Evolutionary conservation across 352 stramenopile genomes (phyloP).

Genomic region (Phytophthora idaei): DNA sequence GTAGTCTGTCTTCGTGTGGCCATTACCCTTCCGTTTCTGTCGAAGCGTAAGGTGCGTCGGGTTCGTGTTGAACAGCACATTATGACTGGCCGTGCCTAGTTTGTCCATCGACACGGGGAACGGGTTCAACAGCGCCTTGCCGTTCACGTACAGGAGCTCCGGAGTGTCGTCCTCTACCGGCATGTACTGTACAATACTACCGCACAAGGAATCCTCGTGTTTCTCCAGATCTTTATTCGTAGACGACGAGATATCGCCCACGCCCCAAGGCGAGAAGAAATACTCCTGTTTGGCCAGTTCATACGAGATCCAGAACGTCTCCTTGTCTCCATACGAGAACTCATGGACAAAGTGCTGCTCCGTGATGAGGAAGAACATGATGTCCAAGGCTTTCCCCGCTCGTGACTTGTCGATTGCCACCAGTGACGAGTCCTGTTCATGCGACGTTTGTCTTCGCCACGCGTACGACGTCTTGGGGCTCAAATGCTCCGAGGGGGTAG

Average conservation of each 20-base stretch:
- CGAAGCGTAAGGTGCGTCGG: constrained; percentile 56
- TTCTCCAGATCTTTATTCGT: constrained; percentile 39
- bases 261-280: constrained; percentile 51
- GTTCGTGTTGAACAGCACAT: constrained; percentile 52
- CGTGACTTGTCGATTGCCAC: constrained; percentile 55
- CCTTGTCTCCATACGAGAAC: constrained; percentile 50
- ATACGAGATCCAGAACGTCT: constrained; percentile 50
- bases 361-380: constrained; percentile 62
- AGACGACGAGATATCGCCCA: constrained; percentile 29
- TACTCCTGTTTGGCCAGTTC: constrained; percentile 47
- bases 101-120: constrained; percentile 37
- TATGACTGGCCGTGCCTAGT: constrained; percentile 21
- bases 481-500: constrained; percentile 36
- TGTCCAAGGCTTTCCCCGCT: constrained; percentile 38
- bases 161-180: constrained; percentile 28
- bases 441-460: constrained; percentile 41
- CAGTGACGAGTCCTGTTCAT: constrained; percentile 67
- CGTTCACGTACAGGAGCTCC: constrained; percentile 59
- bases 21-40: constrained; percentile 33
- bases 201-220: constrained; percentile 44
- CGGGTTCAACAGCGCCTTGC: constrained; percentile 54
- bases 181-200: constrained; percentile 50
- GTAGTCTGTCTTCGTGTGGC: constrained; percentile 25
- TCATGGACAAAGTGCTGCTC: constrained; percentile 42
- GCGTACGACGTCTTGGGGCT: constrained; percentile 32